Percentiles rank a stretch among this genome's conserved stretches.
phyloP scores from a whole-genome alignment of 164 flowering plant species.

The Stephania japonica region DNA sequence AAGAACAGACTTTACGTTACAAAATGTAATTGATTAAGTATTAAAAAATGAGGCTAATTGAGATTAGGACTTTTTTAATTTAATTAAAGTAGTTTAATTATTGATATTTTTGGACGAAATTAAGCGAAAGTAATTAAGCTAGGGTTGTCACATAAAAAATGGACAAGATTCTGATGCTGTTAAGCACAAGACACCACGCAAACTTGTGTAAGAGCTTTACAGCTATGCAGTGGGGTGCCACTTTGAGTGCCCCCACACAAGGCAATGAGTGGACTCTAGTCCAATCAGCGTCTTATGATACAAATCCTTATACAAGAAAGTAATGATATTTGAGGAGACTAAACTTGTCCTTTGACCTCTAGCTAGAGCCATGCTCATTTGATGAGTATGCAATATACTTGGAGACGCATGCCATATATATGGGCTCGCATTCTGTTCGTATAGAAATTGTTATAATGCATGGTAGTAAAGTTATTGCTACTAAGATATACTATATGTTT shows the following conservation, averaged over 20 bases:
- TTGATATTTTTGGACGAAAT: not conserved
- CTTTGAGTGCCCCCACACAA: not conserved
- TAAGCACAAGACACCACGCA: not conserved
- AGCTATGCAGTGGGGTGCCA: not conserved
- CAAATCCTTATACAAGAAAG: too few species aligned
- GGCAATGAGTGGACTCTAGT: not conserved
- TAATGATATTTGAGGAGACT: not conserved
- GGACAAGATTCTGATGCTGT: not conserved
- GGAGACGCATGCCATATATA: too few species aligned
- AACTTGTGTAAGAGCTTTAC: constrained; percentile 1
- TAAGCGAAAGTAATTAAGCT: not conserved
- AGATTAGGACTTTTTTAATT: not conserved
- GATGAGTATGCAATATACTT: too few species aligned
- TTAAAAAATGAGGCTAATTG: not conserved
- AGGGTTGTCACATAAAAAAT: not conserved
- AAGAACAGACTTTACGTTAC: too few species aligned
- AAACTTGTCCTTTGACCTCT: too few species aligned
- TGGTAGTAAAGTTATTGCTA: too few species aligned
- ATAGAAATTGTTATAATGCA: too few species aligned
- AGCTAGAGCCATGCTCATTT: too few species aligned
- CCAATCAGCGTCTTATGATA: not conserved
- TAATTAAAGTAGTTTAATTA: not conserved
- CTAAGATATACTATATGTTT: too few species aligned
- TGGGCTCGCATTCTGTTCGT: too few species aligned
- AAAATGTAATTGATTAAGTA: too few species aligned